A percentile compares a stretch with the other conserved stretches of the same genome.
phyloP scores from a whole-genome alignment of 345 rosid species.

The Murraya koenigii region DNA sequence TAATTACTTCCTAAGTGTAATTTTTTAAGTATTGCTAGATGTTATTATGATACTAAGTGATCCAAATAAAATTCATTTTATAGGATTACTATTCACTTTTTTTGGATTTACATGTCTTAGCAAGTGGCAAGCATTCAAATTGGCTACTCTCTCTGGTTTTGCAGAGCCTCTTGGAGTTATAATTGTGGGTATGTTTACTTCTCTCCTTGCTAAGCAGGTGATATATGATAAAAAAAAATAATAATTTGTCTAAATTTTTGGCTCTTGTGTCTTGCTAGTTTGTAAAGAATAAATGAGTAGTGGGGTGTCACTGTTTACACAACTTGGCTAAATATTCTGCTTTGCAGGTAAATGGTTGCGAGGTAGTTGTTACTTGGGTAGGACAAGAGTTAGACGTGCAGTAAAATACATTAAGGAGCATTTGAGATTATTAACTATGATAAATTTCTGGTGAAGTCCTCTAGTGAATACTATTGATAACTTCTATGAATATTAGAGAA shows the following conservation, averaged over 20 bases:
- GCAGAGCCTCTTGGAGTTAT: constrained; percentile 98
- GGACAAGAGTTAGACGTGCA: neutral
- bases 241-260: neutral
- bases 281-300: neutral
- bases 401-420: neutral
- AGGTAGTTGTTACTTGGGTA: neutral
- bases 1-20: neutral
- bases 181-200: constrained; percentile 64
- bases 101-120: constrained; percentile 42
- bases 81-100: constrained; percentile 11
- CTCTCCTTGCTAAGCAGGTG: neutral
- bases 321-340: neutral
- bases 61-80: neutral
- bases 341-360: neutral
- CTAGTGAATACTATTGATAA: no score
- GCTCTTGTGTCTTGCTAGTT: neutral
- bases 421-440: neutral
- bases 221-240: neutral
- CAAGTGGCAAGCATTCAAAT: constrained; percentile 99
- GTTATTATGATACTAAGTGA: neutral
- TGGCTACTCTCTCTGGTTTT: constrained; percentile 92
- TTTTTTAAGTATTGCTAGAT: neutral
- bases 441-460: neutral
- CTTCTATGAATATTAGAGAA: neutral
- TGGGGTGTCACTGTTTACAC: neutral